Base-by-base conservation (phyloP, 2,329 filamentous ascomycete species). In the Didymella sp. region DNA sequence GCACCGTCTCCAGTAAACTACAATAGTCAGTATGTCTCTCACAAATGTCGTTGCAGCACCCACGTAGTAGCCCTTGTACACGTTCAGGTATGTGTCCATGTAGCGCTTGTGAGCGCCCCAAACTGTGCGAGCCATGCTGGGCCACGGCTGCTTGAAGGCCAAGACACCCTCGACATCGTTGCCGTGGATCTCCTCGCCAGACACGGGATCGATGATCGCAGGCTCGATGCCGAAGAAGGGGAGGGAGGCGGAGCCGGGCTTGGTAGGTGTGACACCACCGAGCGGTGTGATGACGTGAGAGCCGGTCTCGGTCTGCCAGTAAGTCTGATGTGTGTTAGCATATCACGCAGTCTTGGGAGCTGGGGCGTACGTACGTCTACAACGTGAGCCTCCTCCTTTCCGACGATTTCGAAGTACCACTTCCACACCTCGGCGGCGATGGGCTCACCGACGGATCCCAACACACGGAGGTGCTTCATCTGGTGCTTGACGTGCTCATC, bases 281-380 rank as follows among this genome's bases (percentile, higher is more conserved):
- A 99, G 83, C 17, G 95, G 95, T 5, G 92, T 91, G 76, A 99
- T 98, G 71, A 96, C 92, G 78, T 99, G 88, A 62, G 91, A 98
- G 54, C 95, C 95, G 2, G 95, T 99, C 82, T 99, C 95, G 50
- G 95, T 99, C 86, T 99, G 95, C 95, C 95, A 99, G 85, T 99
- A 99, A 51, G 95, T 99, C 92, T 96, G 74, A 25, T 37, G 17
- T 17, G 3, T 48, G 43, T 76, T 49, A 76, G 67, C 42, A 44
- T 41, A 40, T 35, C 24, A 25, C 38, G 40, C 22, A 21, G 13
- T 4, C 12, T 9, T 5, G 9, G 1, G n/a, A 3, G 3, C 11
- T n/a, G 6, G 9, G 4, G 19, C 35, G 40, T 53, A 86, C 92
- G 85, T 82, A 96, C 92, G 77, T 99, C 95, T 52, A 97, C 89